These are phyloP conservation scores for Acanthamoeba royreba DNA, from an alignment of 208 protist species.

Conservation along the genomic window DNA sequence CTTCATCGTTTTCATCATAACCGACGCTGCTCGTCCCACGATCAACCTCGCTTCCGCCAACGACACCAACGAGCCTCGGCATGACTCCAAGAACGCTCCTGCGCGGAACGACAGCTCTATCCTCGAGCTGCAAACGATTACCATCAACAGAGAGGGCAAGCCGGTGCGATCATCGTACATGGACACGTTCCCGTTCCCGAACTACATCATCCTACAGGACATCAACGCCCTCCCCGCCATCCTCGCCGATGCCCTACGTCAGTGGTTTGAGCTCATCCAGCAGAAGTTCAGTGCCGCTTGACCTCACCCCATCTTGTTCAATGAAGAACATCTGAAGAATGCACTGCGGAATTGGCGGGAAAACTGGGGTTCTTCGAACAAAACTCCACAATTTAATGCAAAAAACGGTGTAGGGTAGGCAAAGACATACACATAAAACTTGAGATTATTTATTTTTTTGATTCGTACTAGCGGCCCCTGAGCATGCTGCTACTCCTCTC, in stretches of 20 bases:
- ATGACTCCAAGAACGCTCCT: background rate
- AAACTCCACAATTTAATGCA: too few species aligned
- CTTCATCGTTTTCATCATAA: conserved; percentile 49
- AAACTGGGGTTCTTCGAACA: too few species aligned
- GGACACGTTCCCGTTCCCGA: conserved; percentile 99
- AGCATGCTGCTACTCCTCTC: too few species aligned
- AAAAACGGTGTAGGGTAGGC: too few species aligned
- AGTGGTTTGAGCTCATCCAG: conserved; percentile 96
- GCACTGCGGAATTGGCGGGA: too few species aligned
- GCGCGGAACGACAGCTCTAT: background rate
- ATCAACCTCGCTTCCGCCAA: background rate
- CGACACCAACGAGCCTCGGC: background rate
- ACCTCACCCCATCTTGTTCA: too few species aligned
- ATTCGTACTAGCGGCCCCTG: too few species aligned
- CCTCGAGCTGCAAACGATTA: conserved; percentile 35
- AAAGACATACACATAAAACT: too few species aligned
- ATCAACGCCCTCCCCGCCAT: conserved; percentile 93
- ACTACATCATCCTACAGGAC: conserved; percentile 98
- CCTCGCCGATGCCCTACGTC: conserved; percentile 96
- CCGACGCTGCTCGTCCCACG: background rate
- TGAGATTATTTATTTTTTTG: too few species aligned
- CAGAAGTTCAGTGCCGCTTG: conserved; percentile 28
- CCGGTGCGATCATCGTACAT: conserved; percentile 87
- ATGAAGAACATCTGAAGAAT: too few species aligned
- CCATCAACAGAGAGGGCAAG: background rate